These are phyloP conservation scores for Metschnikowia picachoensis DNA, from an alignment of 805 yeast species.

Conservation along the genomic window DNA sequence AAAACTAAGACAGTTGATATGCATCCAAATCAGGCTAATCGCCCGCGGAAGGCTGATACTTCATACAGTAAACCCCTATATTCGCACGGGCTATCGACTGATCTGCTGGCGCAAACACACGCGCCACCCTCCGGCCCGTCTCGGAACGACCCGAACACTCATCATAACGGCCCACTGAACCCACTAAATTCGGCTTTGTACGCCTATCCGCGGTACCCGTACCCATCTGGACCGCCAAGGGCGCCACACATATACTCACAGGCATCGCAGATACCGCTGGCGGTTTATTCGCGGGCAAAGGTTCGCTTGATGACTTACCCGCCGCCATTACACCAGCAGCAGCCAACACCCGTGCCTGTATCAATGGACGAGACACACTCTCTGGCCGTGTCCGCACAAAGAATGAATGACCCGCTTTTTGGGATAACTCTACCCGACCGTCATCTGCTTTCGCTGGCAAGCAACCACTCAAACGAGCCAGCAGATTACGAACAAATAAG, in stretches of 20 bases:
- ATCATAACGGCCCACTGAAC: neutral
- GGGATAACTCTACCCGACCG: neutral
- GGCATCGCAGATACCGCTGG: neutral
- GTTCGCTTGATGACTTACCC: neutral
- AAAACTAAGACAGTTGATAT: neutral
- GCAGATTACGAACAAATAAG: neutral
- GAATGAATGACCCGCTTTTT: neutral
- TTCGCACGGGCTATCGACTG: neutral
- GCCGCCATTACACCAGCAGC: neutral
- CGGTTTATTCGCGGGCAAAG: neutral
- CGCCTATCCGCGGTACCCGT: neutral
- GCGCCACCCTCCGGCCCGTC: neutral
- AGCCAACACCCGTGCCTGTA: neutral
- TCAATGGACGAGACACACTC: neutral
- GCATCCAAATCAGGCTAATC: neutral
- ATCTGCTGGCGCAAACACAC: neutral
- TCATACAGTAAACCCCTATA: neutral
- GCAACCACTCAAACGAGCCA: slow-evolving; percentile 1
- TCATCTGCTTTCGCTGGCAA: slow-evolving; percentile 1
- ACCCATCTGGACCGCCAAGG: neutral
- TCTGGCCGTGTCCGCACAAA: neutral
- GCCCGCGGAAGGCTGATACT: neutral
- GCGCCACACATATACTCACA: neutral
- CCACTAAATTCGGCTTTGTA: neutral
- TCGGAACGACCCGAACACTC: neutral